Base-by-base conservation (phyloP, 305 asterid genomes). In the Fraxinus paxiana region DNA sequence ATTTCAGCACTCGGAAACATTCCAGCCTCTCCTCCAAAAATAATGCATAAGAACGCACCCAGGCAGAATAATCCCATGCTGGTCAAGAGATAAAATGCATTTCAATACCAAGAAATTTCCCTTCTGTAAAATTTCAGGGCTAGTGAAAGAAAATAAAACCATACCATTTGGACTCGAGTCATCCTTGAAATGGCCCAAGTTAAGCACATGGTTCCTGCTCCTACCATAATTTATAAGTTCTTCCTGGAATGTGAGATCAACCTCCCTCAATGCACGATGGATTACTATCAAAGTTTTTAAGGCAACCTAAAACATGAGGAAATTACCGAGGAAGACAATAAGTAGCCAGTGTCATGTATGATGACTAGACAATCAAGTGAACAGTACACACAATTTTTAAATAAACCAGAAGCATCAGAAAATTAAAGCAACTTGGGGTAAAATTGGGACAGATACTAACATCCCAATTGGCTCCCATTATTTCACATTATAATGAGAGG, bases 1-100 rank as follows among this genome's bases (percentile, higher is more conserved):
- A 91, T 84, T 91, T 96, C 89, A 96, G 82, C 77, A 92, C 92
- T 80, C 98, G 90, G 88, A 89, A 94, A 74, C 99, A 96, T 79
- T 96, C 98, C 89, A 94, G 87, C 87, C 99, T 93, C 91, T 96
- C 99, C 91, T 96, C 99, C 90, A 96, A 80, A 89, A 81, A 96
- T 86, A 96, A 84, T 4, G 99, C 97, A 69, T 96, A 96, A 48
- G 92, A 79, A 81, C 99, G 97, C 70, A 94, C 94, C 99, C 99
- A 96, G 79, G 96, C 94, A 70, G 99, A 96, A 89, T 91, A 96
- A 83, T 94, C 99, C 99, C 99, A 96, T 51, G 99, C 99, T 96
- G 91, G 56, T 33, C 46, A 86, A 77, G 35, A 77, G 76, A 88
- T 73, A 78, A 81, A 80, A 69, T 22, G 74, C 37, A 85, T 74